Evolutionary conservation across 2,329 filamentous ascomycete species (phyloP), one percentile per base, ranked within the genome.

Genomic region (Aspergillus caelatus): DNA sequence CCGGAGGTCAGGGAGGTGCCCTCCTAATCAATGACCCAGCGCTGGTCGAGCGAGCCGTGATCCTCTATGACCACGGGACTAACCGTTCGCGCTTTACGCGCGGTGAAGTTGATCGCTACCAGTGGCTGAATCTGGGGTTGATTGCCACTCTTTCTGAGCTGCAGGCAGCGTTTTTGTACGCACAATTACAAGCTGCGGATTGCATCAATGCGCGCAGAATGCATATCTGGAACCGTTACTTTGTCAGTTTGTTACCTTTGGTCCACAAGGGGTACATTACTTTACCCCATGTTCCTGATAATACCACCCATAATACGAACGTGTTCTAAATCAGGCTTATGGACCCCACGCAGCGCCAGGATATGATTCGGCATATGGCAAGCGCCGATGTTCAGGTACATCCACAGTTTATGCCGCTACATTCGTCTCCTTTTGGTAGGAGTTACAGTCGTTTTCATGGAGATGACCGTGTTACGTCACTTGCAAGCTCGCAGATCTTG

Each of bases 101-200:
- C 23, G 63, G 62, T 6, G 65, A 68, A 39, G 58, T 66, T 2
- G 53, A 63, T 11, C 23, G 41, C 10, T 67, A 67, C 43, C 45
- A 50, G 8, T 69, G 66, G 65, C 46, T 62, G n/a, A 45, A 61
- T 19, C 23, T 62, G 4, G 67, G 63, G 8, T 28, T 59, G 12
- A 68, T 61, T 5, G 58, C 58, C 7, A 57, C 45, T 4, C 45
- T 67, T 2, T 57, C 46, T 9, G 67, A 68, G 28, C 23, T 62
- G 16, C 67, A 68, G 26, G 62, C 65, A 2, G 63, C 65, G 6
- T 66, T 64, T 46, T 60, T 68, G 2, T 66, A 62, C 12, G 56
- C 52, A 6, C 63, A 67, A 28, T 19, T 68, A 3, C 60, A 67
- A 28, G 60, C 58, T 1, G 53, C 53, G 2, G 58, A 65, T 32